Base-by-base conservation (phyloP, 2,329 filamentous ascomycete genomes). In the Aureobasidium sp. region DNA sequence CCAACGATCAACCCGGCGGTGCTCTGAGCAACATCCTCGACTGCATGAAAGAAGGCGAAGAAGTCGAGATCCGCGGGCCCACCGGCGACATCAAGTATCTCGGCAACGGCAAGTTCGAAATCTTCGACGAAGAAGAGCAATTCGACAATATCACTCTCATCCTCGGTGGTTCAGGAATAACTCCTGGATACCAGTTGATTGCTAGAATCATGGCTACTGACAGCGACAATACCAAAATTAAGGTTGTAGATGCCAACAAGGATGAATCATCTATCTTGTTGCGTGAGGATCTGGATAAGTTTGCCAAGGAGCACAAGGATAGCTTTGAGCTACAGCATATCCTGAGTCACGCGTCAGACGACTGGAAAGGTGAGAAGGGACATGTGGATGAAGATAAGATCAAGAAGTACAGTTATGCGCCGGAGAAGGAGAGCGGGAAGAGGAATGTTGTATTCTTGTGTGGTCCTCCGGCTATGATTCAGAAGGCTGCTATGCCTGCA, bases 21-120 rank as follows among this genome's bases (percentile, higher is more conserved):
- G 79, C 80, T 9, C 75, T 83, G 70, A 78, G 74, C 45, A 82
- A 81, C 62, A 77, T 82, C 55, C 75, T 83, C 2, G 78, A 82
- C 68, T 78, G 73, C 65, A 75, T 83, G 59, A 75, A 75, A 0
- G 65, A 78, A 1, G 76, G 78, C 21, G 77, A 81, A 64, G 74
- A 79, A 61, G 71, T 82, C 34, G 81, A 84, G 64, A 74, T 82
- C 34, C 77, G 77, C 14, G 81, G 81, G 0, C 81, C 81, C 0
- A 77, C 76, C 0, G 80, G 81, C 16, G 77, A 81, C 41, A 81
- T 83, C 29, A 67, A 71, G 3, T 82, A 83, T 68, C 68, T 73
- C 3, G 79, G 78, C 3, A 66, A 77, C 53, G 78, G 80, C 4
- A 64, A 68, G 1, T 82, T 83, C 68, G 64, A 66, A 29, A 77